Base-by-base conservation (phyloP, 2,329 filamentous ascomycete species). In the Trichoderma afroharzianum region DNA sequence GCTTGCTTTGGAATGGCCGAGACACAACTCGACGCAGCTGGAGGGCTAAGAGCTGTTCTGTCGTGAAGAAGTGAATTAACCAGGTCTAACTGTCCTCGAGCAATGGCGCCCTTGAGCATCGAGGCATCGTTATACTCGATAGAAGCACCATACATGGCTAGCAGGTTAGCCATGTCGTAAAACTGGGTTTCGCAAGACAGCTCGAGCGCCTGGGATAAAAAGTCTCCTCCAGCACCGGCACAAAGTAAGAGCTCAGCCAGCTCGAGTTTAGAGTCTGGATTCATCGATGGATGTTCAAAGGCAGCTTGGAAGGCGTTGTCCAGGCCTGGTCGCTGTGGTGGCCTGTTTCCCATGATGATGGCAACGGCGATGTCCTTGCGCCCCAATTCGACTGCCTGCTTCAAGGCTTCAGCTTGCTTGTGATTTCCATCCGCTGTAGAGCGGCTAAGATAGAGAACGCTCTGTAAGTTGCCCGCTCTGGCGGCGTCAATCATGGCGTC, bases 191-290 rank as follows among this genome's bases (percentile, higher is more conserved):
- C 80, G 66, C 84, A 85, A 0, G 87, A 85, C 36, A 84, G 80
- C 7, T 85, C 78, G 1, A 90, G 79, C 0, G 85, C 86, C 33
- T 80, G 78, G 0, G 86, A 83, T 1, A 88, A 79, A 1, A 82
- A 79, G 15, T 87, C 84, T 2, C 88, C 88, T 14, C 82, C 80
- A 1, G 88, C 88, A 0, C 88, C 88, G 1, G 86, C 88, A 68
- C 88, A 89, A 2, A 91, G 81, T 1, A 91, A 76, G 3, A 88
- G 79, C 75, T 91, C 88, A 0, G 86, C 82, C 73, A 90, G 80
- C 3, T 83, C 82, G 55, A 87, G 78, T 75, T 87, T 88, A 36
- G 85, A 83, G 33, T 83, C 82, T 0, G 85, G 83, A 6, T 82
- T 82, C 21, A 88, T 81, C 2, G 83, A 82, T 2, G 83, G 76